Evolutionary conservation across 2,329 filamentous ascomycete genomes (phyloP).

Genomic region (Penicillium nordicum): DNA sequence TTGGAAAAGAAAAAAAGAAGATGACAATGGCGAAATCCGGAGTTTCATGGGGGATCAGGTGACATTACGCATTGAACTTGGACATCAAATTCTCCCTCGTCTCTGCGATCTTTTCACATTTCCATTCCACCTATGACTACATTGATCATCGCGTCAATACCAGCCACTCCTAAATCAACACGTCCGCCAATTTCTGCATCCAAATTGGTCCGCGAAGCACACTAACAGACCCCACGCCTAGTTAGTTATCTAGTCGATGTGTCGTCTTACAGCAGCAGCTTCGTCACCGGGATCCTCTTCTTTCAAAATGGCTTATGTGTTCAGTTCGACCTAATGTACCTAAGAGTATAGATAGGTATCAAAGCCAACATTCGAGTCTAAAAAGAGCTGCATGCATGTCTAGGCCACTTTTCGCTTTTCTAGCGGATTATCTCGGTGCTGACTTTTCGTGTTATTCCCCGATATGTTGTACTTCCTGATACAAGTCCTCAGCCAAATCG

Average conservation of each 20-base stretch:
- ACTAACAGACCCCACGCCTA: not conserved
- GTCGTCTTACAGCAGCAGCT: not conserved
- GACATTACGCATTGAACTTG: not conserved
- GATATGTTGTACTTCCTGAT: constrained; percentile 9
- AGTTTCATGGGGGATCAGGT: not conserved
- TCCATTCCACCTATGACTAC: not conserved
- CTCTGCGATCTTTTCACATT: not conserved
- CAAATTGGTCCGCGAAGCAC: not conserved
- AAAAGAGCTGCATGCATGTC: constrained; percentile 18
- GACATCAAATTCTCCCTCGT: not conserved
- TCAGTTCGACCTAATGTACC: not conserved
- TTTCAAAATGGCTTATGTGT: not conserved
- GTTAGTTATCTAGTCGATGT: not conserved
- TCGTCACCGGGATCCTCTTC: constrained; percentile 1
- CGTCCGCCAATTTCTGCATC: constrained; percentile 2
- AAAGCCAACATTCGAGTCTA: constrained; percentile 1
- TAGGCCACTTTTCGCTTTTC: not conserved
- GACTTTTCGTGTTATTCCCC: not conserved
- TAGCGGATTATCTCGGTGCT: not conserved
- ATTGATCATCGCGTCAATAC: constrained; percentile 7
- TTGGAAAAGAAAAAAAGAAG: not conserved
- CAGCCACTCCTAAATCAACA: constrained; percentile 9
- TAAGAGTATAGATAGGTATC: not conserved
- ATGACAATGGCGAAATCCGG: not conserved
- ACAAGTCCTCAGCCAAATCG: not conserved